Conservation (phyloP, 495 filamentous ascomycete species). For the Cladorrhinum samala region DNA sequence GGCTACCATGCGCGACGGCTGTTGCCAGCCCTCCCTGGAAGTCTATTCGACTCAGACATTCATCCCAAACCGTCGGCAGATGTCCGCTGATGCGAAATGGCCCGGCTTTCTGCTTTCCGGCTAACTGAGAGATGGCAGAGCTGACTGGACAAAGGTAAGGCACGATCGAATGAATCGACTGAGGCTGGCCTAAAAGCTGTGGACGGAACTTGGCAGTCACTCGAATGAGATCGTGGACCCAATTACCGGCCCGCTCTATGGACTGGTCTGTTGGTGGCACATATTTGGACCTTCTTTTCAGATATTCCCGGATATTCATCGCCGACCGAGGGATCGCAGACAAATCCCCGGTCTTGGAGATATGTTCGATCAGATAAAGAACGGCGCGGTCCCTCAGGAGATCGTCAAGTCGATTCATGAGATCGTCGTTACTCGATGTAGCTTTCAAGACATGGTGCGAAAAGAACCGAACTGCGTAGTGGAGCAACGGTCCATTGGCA, state of each 20-base stretch:
- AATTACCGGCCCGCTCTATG: constrained; percentile 14
- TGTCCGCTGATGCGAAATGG: constrained; percentile 19
- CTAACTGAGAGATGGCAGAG: constrained; percentile 19
- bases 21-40: constrained; percentile 18
- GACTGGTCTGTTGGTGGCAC: constrained; percentile 18
- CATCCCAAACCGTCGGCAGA: constrained; percentile 23
- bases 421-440: too few relatives aligned
- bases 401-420: too few relatives aligned
- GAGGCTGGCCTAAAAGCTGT: constrained; percentile 24
- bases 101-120: too few relatives aligned
- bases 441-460: too few relatives aligned
- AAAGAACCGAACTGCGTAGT: too few relatives aligned
- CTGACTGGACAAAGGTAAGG: constrained; percentile 29
- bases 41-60: constrained; percentile 24
- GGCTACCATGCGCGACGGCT: constrained; percentile 15
- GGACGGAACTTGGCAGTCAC: constrained; percentile 28
- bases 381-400: constrained; percentile 18
- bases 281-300: constrained; percentile 17
- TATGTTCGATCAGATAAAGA: constrained; percentile 27
- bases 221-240: constrained; percentile 30
- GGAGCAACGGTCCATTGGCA: too few relatives aligned
- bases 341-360: constrained; percentile 19
- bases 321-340: constrained; percentile 16
- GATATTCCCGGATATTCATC: constrained; percentile 26
- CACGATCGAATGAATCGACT: constrained; percentile 32